These are phyloP conservation scores for Candida michaelii DNA, from an alignment of 805 yeast genomes.

Conservation along the genomic window DNA sequence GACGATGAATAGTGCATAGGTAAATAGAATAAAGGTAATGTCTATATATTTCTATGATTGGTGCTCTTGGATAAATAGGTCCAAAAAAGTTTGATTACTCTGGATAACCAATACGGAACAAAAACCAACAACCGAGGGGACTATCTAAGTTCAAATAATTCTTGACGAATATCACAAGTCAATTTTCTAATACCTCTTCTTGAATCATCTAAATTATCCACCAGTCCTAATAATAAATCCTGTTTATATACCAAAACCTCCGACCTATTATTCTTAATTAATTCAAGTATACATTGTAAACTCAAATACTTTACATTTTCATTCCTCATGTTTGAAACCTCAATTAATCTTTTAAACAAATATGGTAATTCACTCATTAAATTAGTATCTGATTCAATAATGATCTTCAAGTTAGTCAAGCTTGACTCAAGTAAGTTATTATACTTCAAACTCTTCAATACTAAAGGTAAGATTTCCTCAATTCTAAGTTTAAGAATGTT, in stretches of 20 bases:
- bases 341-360: conserved; percentile 55
- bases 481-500: conserved; percentile 66
- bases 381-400: conserved; percentile 52
- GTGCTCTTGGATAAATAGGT: no score
- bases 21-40: conserved; percentile 1
- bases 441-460: conserved; percentile 61
- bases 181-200: conserved; percentile 72
- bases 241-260: conserved; percentile 52
- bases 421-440: conserved; percentile 59
- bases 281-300: conserved; percentile 51
- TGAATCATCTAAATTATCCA: conserved; percentile 64
- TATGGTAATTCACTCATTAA: conserved; percentile 54
- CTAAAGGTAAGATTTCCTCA: conserved; percentile 63
- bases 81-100: no score
- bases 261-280: conserved; percentile 41
- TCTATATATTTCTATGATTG: background rate
- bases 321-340: conserved; percentile 36
- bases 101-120: no score
- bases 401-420: conserved; percentile 55
- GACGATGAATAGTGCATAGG: conserved; percentile 19
- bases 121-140: no score
- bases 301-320: conserved; percentile 56
- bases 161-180: conserved; percentile 79
- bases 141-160: conserved; percentile 52
- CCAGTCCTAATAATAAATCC: conserved; percentile 48